Evolutionary conservation across 345 rosid species (phyloP), one percentile per base, ranked within the genome.

Genomic region (Geranium brycei): DNA sequence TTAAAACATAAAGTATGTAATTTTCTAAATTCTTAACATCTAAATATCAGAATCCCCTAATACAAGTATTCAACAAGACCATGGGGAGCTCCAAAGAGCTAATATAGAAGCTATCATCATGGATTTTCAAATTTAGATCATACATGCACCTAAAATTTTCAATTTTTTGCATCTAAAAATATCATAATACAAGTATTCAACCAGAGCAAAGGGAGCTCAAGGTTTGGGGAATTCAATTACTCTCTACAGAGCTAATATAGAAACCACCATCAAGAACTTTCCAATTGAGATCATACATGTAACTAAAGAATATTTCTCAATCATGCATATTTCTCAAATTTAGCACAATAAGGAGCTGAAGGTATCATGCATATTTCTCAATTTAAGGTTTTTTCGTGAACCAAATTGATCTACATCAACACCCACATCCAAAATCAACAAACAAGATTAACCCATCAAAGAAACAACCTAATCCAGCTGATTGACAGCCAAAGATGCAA

Each of bases 1-100:
- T 47, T 13, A n/a, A 38, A 53, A 15, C 3, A 15, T 47, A 73
- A 31, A 71, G 69, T 55, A 51, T 73, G 71, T 55, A 0, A 13
- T 28, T 15, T 18, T 14, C 31, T 40, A 14, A 47, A 41, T 23
- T 16, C n/a, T 30, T 17, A 28, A 18, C 28, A 3, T 56, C 10
- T 38, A 3, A 51, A 47, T 47, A 10, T 47, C 7, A 47, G 3
- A 47, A 47, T 47, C 53, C 15, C 53, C 53, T 47, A 3, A 13
- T 6, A 35, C 41, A 35, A 35, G 41, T 35, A 35, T 7, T 3
- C 41, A 4, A 7, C 41, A 4, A 3, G 41, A 35, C 10, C 4
- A 35, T 4, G 41, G 41, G 5, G 41, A 35, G 41, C 41, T 35
- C 41, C 41, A 35, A 35, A 35, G 41, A 35, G 10, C 41, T 35